Evolutionary conservation across 2,329 filamentous ascomycete species (phyloP), one percentile per base, ranked within the genome.

Genomic region (Ophiocordyceps australis): DNA sequence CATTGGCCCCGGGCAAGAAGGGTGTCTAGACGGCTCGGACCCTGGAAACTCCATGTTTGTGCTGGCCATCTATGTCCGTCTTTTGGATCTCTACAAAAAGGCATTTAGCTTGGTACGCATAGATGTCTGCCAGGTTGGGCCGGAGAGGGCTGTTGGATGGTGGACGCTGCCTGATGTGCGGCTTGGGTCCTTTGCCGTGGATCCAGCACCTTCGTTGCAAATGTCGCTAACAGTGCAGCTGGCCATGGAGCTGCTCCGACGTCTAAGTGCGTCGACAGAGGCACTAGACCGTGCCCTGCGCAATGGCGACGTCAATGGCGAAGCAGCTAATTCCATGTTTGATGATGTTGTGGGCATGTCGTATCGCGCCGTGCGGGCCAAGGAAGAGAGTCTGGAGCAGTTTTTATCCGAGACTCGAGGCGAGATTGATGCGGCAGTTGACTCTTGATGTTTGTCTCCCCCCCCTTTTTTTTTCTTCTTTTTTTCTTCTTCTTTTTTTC

Each of bases 151-250:
- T 9, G 52, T 55, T 16, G 36, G 34, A 13, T 43, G 47, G 24
- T 56, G 52, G 44, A 49, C 49, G 26, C 44, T 57, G 3, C 53
- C 53, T 9, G 45, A 50, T 24, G 52, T 56, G 4, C 50, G 47
- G 5, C 42, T 56, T 3, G 52, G 53, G 5, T 49, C 48, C 4
- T 53, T 54, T 23, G 42, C 50, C 5, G 46, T 56, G 11, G 47
- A 50, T 23, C 47, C 50, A 9, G 45, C 50, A 4, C 48, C 50
- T 2, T 44, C 45, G n/a, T 38, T 55, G 18, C 52, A 55, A 30
- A 53, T 55, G 46, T 53, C 46, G 9, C 39, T 57, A 13, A 53
- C 52, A 3, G 41, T 55, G 17, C 50, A 54, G 31, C 38, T 57
- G n/a, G 52, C 47, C 5, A 49, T 54, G 30, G 49, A 54, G 33